Base-by-base conservation (phyloP, 306 rosid genomes). In the Dicorynia guianensis region DNA sequence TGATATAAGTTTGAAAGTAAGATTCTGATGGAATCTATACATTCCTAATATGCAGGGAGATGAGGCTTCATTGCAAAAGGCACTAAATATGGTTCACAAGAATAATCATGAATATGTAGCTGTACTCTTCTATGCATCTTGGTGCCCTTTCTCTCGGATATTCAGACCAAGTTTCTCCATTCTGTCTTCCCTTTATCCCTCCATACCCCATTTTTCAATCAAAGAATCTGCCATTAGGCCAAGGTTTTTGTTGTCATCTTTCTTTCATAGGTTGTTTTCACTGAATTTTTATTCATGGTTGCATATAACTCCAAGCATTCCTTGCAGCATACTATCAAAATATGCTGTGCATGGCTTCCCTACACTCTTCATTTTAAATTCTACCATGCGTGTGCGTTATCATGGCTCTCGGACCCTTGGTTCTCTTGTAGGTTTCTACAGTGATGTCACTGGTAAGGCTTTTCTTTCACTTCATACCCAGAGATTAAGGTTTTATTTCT, bases 261-360 rank as follows among this genome's bases (percentile, higher is more conserved):
- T 76, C 25, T 12, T 42, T 43, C 13, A 11, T 44, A 58, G 34
- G 7, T 36, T 61, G 46, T 54, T 67, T 47, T 1, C 0, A 39
- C 12, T 72, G 3, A 43, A 30, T 10, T 63, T 63, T 9, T 71
- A 25, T 46, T 74, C 30, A 54, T 4, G 6, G 64, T 72, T 43
- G 81, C 54, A 25, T 52, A 69, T 42, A 62, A 17, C 40, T 40
- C 18, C 67, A 18, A 12, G 74, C n/a, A 18, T 34, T 77, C 52
- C 53, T 52, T 81, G 87, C 91, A 96, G 99, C 71, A 90, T 81
- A 66, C 87, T 93, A 61, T 96, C 99, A 8, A 96, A 93, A 57
- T 96, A 96, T 65, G 99, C 98, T 67, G 96, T 96, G 49, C 99
- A 91, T 80, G 99, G 99, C 50, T 93, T 96, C 80, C 99, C 99